A percentile compares a stretch with the other conserved stretches of the same genome.
phyloP scores from a whole-genome alignment of 495 filamentous ascomycete genomes.

The Jackrogersella minutella region DNA sequence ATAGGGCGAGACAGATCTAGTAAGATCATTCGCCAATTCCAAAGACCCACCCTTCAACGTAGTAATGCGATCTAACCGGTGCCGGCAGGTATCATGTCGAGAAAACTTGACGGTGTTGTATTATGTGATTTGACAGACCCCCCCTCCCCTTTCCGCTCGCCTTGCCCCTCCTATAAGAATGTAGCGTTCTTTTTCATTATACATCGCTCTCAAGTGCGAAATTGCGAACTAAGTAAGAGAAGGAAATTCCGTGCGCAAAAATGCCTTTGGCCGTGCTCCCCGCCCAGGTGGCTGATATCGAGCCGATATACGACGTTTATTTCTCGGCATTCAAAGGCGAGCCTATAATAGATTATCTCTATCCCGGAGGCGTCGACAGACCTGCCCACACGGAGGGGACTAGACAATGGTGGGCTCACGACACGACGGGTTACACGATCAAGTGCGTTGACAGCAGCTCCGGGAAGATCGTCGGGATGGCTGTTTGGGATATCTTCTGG shows the following conservation, averaged over 20 bases:
- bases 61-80: constrained; percentile 24
- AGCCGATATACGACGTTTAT: constrained; percentile 51
- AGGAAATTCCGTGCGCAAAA: background rate
- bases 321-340: constrained; percentile 50
- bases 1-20: background rate
- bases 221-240: background rate
- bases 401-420: constrained; percentile 45
- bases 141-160: background rate
- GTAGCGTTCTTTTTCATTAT: background rate
- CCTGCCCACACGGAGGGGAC: constrained; percentile 46
- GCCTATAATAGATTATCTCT: constrained; percentile 47
- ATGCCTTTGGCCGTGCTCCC: constrained; percentile 52
- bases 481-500: constrained; percentile 44
- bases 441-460: constrained; percentile 50
- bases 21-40: constrained; percentile 18
- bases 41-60: constrained; percentile 17
- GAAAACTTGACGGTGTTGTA: background rate
- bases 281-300: constrained; percentile 53
- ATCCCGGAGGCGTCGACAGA: constrained; percentile 45
- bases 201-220: background rate
- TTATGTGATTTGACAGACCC: constrained; percentile 8
- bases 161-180: constrained; percentile 2
- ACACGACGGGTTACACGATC: constrained; percentile 46
- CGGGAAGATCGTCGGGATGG: constrained; percentile 49
- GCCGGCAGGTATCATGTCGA: constrained; percentile 11